Base-by-base conservation (phyloP, 768 basidiomycete genomes). In the Rhodotorula taiwanensis region DNA sequence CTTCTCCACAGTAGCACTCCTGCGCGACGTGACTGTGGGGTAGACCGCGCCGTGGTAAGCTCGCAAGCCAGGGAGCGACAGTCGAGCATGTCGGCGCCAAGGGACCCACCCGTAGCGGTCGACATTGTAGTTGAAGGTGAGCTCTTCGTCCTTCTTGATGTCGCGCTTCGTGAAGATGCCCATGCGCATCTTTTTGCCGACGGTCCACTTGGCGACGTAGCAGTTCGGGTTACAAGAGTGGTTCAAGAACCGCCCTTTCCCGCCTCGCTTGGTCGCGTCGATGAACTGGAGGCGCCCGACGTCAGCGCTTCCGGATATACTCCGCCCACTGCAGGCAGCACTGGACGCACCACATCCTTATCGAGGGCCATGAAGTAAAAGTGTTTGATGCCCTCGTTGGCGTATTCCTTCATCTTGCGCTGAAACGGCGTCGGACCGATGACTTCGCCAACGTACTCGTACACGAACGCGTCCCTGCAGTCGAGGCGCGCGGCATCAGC, bases 341-440 rank as follows among this genome's bases (percentile, higher is more conserved):
- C 3, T n/a, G 16, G 33, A 76, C 83, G 58, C 70, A 91, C 93
- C 82, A 98, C 92, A 70, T 94, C 92, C 74, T 89, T 91, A 78
- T 99, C 95, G 61, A 99, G 77, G 88, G 94, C 93, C 95, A 98
- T 99, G 75, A 99, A 99, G 78, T 98, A 99, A 72, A 98, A 99
- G 76, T 98, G 95, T 55, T 83, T 81, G 68, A 97, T 91, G 23
- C 94, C 94, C 74, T 95, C 89, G 47, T 85, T 83, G 4, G 84
- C 93, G 74, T 99, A 99, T 14, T 86, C 86, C 43, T 87, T 83
- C 90, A 99, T 97, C 34, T 94, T 84, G 75, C 89, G 90, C 77
- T 87, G 83, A 75, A 99, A 95, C 21, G 87, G 86, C 16, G 79
- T 78, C 41, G 89, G 87, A 61, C 83, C 86, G 70, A 99, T 88